These are phyloP conservation scores for Penicillium daleae DNA, from an alignment of 495 filamentous ascomycete species.

Conservation along the genomic window DNA sequence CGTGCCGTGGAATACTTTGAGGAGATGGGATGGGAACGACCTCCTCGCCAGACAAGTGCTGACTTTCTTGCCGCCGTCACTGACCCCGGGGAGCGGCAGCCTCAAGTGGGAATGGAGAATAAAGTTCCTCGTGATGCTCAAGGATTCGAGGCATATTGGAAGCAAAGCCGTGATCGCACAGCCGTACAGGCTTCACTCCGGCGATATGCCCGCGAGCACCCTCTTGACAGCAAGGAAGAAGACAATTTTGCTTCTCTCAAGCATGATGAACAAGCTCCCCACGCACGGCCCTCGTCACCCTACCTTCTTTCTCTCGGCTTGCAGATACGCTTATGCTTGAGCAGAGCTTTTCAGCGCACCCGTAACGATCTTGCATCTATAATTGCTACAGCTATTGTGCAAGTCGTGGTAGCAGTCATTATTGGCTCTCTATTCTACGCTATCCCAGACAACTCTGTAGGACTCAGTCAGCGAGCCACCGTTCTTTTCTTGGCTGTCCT, in stretches of 20 bases:
- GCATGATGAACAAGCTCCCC: slow-evolving; percentile 34
- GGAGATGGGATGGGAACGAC: slow-evolving; percentile 59
- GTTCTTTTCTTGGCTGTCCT: slow-evolving; percentile 87
- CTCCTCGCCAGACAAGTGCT: slow-evolving; percentile 60
- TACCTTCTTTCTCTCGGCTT: slow-evolving; percentile 49
- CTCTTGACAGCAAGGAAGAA: not conserved
- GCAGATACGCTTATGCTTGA: slow-evolving; percentile 50
- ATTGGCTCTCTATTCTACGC: slow-evolving; percentile 65
- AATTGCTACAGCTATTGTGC: slow-evolving; percentile 59
- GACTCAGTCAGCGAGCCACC: slow-evolving; percentile 55
- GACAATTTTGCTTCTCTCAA: slow-evolving; percentile 11
- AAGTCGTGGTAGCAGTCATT: not conserved
- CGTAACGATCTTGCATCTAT: slow-evolving; percentile 57
- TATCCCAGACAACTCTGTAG: slow-evolving; percentile 28
- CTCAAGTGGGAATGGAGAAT: slow-evolving; percentile 61
- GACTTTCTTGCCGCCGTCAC: slow-evolving; percentile 76
- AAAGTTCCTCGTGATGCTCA: slow-evolving; percentile 67
- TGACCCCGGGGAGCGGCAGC: slow-evolving; percentile 60
- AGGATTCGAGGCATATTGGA: slow-evolving; percentile 67
- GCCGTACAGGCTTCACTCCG: slow-evolving; percentile 47
- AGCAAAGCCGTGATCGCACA: slow-evolving; percentile 53
- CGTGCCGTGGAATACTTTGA: slow-evolving; percentile 62
- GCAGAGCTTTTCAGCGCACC: slow-evolving; percentile 45
- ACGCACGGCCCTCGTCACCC: slow-evolving; percentile 40
- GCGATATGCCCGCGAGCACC: not conserved